These are phyloP conservation scores for Pythium folliculosum DNA, from an alignment of 352 stramenopile species.

Conservation along the genomic window DNA sequence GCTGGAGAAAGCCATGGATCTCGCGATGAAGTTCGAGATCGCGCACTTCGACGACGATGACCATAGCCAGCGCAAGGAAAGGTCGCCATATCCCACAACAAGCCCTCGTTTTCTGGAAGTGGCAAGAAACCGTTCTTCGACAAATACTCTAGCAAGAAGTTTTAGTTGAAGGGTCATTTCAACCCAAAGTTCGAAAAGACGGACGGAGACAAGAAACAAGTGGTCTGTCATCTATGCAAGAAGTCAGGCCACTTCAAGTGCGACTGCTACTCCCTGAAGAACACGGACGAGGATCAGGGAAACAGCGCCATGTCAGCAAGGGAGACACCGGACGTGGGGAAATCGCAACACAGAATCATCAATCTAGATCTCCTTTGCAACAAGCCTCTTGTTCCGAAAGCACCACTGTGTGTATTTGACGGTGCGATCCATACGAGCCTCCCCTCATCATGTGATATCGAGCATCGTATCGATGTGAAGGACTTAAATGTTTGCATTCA, in stretches of 20 bases:
- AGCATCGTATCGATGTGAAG: neutral
- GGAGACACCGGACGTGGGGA: neutral
- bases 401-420: neutral
- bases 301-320: neutral
- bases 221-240: neutral
- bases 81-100: neutral
- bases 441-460: neutral
- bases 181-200: neutral
- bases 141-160: neutral
- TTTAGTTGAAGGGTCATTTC: neutral
- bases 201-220: neutral
- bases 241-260: constrained; percentile 1
- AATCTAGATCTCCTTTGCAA: neutral
- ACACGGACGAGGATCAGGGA: neutral
- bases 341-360: neutral
- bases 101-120: neutral
- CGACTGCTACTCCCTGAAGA: constrained; percentile 3
- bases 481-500: neutral
- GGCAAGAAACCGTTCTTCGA: constrained; percentile 2
- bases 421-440: neutral
- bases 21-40: neutral
- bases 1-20: neutral
- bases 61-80: neutral
- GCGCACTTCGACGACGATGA: neutral
- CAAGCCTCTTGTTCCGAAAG: neutral